These are phyloP conservation scores for Nissolia schottii DNA, from an alignment of 306 rosid species.

Conservation along the genomic window DNA sequence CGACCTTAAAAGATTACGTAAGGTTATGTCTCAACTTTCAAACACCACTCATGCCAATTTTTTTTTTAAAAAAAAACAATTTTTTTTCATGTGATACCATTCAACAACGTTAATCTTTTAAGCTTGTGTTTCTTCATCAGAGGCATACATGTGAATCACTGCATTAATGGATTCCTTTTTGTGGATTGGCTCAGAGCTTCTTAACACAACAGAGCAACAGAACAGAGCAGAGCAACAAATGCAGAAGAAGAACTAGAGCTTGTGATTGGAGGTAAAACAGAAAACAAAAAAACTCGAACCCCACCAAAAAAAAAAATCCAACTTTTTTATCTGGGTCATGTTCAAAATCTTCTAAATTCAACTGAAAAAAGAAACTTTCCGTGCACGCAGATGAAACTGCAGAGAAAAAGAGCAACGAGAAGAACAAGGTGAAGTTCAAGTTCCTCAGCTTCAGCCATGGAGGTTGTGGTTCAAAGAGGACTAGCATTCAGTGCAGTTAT, in stretches of 20 bases:
- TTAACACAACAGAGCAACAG: neutral
- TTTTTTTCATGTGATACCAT: neutral
- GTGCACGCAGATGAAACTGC: constrained; percentile 11
- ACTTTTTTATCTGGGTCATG: too few species aligned
- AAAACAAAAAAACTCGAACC: too few species aligned
- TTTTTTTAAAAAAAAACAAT: too few species aligned
- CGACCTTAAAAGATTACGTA: too few species aligned
- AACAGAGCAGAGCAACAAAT: neutral
- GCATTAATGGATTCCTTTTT: neutral
- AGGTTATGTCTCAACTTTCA: too few species aligned
- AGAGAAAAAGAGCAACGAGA: constrained; percentile 5
- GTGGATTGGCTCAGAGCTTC: neutral
- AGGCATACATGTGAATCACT: neutral
- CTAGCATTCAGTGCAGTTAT: constrained; percentile 22
- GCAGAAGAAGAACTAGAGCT: too few species aligned
- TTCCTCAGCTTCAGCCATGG: neutral
- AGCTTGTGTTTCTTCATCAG: too few species aligned
- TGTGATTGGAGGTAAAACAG: too few species aligned
- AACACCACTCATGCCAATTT: too few species aligned
- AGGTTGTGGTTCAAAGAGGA: neutral
- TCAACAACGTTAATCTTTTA: neutral
- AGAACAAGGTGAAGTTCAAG: constrained; percentile 22
- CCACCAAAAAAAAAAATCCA: too few species aligned
- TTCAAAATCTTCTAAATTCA: too few species aligned
- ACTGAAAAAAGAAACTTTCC: neutral